These are phyloP conservation scores for Globisporangium nodosum DNA, from an alignment of 352 stramenopile species.

Conservation along the genomic window DNA sequence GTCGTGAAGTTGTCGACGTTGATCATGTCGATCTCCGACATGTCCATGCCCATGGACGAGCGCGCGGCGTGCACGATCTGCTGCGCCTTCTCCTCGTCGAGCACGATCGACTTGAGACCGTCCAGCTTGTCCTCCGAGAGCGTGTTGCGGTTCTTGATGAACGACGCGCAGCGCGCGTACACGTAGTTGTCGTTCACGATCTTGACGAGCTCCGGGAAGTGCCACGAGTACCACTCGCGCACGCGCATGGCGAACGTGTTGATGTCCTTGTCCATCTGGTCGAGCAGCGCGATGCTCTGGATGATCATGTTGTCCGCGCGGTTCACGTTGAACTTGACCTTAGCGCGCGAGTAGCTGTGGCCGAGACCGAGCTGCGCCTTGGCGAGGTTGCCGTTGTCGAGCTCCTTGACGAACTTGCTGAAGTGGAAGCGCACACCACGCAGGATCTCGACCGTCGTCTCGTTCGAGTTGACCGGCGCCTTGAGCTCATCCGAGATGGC, in stretches of 20 bases:
- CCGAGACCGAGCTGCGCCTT: constrained; percentile 99
- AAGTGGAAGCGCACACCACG: constrained; percentile 97
- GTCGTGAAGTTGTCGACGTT: constrained; percentile 99
- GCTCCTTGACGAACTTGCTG: constrained; percentile 96
- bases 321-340: constrained; percentile 99
- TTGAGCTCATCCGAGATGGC: constrained; percentile 93
- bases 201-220: constrained; percentile 99
- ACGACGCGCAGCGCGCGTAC: constrained; percentile 96
- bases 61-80: constrained; percentile 93
- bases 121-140: constrained; percentile 79
- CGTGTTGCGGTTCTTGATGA: constrained; percentile 93
- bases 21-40: constrained; percentile 98
- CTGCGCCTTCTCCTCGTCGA: constrained; percentile 96
- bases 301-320: constrained; percentile 99
- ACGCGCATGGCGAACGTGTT: constrained; percentile 99
- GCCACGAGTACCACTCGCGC: constrained; percentile 99
- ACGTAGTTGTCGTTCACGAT: constrained; percentile 99
- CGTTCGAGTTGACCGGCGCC: constrained; percentile 95
- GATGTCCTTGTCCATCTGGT: constrained; percentile 99
- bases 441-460: constrained; percentile 96
- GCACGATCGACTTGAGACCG: constrained; percentile 90
- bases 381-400: constrained; percentile 93
- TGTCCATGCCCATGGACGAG: constrained; percentile 99
- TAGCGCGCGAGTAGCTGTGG: constrained; percentile 98
- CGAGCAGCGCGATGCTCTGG: constrained; percentile 98